These are phyloP conservation scores for Musa beccarii DNA, from an alignment of 176 grass and related monocot genomes.

Conservation along the genomic window DNA sequence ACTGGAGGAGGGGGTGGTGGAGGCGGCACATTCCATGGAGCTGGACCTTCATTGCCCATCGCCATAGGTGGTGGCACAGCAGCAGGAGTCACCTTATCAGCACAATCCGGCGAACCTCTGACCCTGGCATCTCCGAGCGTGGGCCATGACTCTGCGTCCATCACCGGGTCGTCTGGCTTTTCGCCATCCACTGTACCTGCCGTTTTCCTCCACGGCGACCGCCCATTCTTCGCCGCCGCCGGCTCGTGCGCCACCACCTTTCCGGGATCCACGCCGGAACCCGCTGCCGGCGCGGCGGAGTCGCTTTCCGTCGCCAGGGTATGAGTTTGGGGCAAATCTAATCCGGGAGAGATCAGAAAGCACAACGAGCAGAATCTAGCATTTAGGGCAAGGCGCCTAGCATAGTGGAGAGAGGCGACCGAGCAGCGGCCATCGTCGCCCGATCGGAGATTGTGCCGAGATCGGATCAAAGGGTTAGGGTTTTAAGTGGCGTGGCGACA, in stretches of 20 bases:
- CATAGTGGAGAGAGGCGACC: neutral
- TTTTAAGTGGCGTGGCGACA: neutral
- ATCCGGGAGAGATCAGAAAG: neutral
- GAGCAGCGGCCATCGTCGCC: neutral
- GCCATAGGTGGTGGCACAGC: constrained; percentile 20
- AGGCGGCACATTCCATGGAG: neutral
- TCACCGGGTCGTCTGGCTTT: neutral
- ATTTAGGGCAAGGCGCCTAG: neutral
- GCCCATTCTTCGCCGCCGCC: neutral
- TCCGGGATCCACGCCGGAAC: neutral
- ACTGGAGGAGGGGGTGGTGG: neutral
- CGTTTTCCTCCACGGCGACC: constrained; percentile 3
- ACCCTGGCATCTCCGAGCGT: constrained; percentile 9
- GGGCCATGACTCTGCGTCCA: constrained; percentile 18
- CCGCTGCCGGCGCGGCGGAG: neutral
- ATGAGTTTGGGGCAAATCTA: neutral
- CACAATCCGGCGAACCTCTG: neutral
- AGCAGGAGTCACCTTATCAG: neutral
- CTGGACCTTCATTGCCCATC: neutral
- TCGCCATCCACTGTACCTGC: neutral
- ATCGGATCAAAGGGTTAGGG: neutral
- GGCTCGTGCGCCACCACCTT: neutral
- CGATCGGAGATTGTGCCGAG: neutral
- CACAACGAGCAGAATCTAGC: neutral
- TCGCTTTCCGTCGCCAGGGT: neutral